phyloP scores from a whole-genome alignment of 73 alveolate genomes.

The Paramecium sexaurelia region DNA sequence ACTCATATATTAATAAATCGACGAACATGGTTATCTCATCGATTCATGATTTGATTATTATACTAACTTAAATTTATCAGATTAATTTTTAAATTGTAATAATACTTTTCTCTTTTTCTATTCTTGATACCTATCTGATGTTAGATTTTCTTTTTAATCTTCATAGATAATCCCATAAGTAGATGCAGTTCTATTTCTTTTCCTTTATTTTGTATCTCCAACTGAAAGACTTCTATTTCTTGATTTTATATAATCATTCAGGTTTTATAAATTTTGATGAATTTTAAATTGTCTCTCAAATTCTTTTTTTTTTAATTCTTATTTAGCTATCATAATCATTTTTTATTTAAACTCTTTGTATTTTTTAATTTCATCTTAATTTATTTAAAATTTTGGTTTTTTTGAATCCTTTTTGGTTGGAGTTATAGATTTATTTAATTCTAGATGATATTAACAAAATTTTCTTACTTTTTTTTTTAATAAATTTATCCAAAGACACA shows the following conservation, averaged over 20 bases:
- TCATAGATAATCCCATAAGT: constrained; percentile 33
- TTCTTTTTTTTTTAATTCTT: background rate
- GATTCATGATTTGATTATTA: constrained; percentile 7
- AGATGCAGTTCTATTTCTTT: background rate
- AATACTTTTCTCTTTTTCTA: constrained; percentile 31
- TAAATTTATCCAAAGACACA: background rate
- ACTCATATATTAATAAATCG: constrained; percentile 38
- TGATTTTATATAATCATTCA: background rate
- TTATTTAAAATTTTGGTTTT: background rate
- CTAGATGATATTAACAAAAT: background rate
- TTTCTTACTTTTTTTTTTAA: constrained; percentile 10
- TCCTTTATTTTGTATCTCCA: background rate
- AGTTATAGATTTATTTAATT: background rate
- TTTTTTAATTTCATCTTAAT: constrained; percentile 1
- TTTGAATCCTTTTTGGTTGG: background rate
- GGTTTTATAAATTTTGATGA: constrained; percentile 41
- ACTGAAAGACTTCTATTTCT: constrained; percentile 51
- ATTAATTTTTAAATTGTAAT: background rate
- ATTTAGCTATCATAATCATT: constrained; percentile 8
- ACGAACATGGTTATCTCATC: background rate
- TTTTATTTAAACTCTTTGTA: background rate
- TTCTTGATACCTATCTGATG: background rate
- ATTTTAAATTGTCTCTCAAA: constrained; percentile 24
- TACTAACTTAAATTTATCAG: background rate
- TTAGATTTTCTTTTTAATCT: constrained; percentile 30